phyloP scores from a whole-genome alignment of 2,329 filamentous ascomycete species.

The Penicillium sp. region DNA sequence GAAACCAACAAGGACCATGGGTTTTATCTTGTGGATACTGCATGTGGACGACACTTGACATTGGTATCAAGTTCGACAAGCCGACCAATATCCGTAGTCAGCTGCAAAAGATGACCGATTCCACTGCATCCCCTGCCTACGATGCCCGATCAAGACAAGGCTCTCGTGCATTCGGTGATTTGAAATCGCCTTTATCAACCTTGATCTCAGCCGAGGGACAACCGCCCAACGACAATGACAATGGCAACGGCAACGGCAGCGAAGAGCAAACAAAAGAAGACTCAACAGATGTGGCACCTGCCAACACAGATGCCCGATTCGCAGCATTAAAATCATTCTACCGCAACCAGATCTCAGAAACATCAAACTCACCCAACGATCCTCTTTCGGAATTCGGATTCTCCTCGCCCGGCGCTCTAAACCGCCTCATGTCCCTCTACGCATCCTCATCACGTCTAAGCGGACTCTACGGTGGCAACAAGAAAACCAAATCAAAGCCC shows the following conservation, averaged over 20 bases:
- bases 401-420: constrained; percentile 76
- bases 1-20: constrained; percentile 61
- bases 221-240: constrained; percentile 26
- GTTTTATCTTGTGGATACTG: constrained; percentile 87
- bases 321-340: constrained; percentile 77
- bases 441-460: constrained; percentile 57
- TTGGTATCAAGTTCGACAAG: constrained; percentile 86
- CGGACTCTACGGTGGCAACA: constrained; percentile 55
- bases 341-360: constrained; percentile 70
- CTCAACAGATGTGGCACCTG: constrained; percentile 26
- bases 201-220: constrained; percentile 38
- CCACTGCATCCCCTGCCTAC: constrained; percentile 22
- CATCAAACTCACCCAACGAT: constrained; percentile 54
- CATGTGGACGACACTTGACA: constrained; percentile 87
- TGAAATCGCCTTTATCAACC: constrained; percentile 40
- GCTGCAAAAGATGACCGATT: constrained; percentile 66
- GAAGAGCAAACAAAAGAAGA: constrained; percentile 40
- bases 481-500: constrained; percentile 66
- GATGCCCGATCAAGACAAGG: constrained; percentile 38
- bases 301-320: constrained; percentile 71
- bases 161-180: constrained; percentile 38
- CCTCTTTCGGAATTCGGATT: constrained; percentile 51
- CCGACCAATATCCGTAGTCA: constrained; percentile 83
- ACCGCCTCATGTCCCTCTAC: constrained; percentile 90
- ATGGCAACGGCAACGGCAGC: constrained; percentile 18